These are phyloP conservation scores for Phytophthora litchii DNA, from an alignment of 352 stramenopile species.

Conservation along the genomic window DNA sequence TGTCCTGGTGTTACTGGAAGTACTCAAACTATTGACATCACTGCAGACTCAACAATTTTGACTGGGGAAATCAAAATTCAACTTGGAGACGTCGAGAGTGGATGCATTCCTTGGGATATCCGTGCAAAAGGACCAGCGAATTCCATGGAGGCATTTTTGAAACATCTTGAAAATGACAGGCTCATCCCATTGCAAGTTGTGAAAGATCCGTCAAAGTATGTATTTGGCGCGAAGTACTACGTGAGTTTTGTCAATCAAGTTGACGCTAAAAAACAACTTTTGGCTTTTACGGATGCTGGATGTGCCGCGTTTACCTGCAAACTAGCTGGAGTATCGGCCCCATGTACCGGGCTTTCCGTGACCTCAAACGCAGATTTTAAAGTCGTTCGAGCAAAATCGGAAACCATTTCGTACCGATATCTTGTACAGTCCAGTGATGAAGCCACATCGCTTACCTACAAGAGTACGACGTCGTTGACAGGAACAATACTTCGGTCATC, in stretches of 20 bases:
- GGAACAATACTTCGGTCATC: constrained; percentile 56
- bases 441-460: constrained; percentile 31
- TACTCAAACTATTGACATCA: constrained; percentile 74
- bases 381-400: constrained; percentile 38
- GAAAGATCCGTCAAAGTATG: constrained; percentile 49
- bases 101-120: constrained; percentile 56
- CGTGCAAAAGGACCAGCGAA: constrained; percentile 35
- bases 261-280: constrained; percentile 44
- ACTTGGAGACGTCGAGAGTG: constrained; percentile 40
- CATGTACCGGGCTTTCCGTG: constrained; percentile 46
- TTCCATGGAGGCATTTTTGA: constrained; percentile 50
- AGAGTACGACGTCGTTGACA: constrained; percentile 34
- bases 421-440: constrained; percentile 48
- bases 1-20: constrained; percentile 46
- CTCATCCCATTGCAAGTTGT: constrained; percentile 48
- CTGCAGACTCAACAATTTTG: constrained; percentile 43
- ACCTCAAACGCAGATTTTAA: constrained; percentile 55
- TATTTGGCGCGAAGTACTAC: constrained; percentile 48
- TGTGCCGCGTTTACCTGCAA: constrained; percentile 64
- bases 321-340: constrained; percentile 25
- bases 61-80: constrained; percentile 50
- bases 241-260: constrained; percentile 47
- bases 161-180: constrained; percentile 39
- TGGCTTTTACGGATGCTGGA: constrained; percentile 21
- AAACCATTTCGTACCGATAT: constrained; percentile 65